Evolutionary conservation across 78 protist species (phyloP).

Genomic region (Tieghemostelium lacteum): DNA sequence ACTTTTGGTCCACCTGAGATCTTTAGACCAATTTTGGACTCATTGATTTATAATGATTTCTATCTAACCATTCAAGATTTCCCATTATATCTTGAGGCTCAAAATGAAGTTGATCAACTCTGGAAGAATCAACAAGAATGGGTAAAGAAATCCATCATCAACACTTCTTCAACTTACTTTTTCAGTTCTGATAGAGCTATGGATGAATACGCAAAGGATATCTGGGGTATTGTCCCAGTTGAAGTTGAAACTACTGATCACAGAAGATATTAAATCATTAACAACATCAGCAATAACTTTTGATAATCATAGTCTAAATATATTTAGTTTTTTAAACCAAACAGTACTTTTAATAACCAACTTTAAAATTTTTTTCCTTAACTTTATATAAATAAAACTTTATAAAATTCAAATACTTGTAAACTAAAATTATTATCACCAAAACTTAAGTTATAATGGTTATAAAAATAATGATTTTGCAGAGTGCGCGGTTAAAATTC

Average conservation of each 20-base stretch:
- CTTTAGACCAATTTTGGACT: conserved; percentile 73
- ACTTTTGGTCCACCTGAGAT: conserved; percentile 81
- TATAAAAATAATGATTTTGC: too few relatives aligned
- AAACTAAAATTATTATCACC: too few relatives aligned
- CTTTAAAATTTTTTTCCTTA: too few relatives aligned
- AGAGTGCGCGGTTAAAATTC: too few relatives aligned
- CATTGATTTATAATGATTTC: conserved; percentile 82
- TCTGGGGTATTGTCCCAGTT: conserved; percentile 92
- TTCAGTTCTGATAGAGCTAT: conserved; percentile 96
- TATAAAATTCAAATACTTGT: too few relatives aligned
- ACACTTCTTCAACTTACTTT: conserved; percentile 85
- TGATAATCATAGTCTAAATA: too few relatives aligned
- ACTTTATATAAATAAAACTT: too few relatives aligned
- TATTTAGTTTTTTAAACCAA: too few relatives aligned
- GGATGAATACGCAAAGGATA: conserved; percentile 93
- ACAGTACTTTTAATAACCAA: too few relatives aligned
- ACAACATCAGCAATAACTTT: background rate
- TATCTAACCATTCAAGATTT: conserved; percentile 89
- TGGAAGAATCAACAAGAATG: conserved; percentile 58
- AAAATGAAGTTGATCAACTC: conserved; percentile 74
- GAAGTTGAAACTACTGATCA: conserved; percentile 67
- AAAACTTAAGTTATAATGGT: too few relatives aligned
- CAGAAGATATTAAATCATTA: conserved; percentile 60
- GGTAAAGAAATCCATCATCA: conserved; percentile 75
- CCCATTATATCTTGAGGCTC: conserved; percentile 81